These are phyloP conservation scores for Solanum chilense DNA, from an alignment of 257 asterid species.

Conservation along the genomic window DNA sequence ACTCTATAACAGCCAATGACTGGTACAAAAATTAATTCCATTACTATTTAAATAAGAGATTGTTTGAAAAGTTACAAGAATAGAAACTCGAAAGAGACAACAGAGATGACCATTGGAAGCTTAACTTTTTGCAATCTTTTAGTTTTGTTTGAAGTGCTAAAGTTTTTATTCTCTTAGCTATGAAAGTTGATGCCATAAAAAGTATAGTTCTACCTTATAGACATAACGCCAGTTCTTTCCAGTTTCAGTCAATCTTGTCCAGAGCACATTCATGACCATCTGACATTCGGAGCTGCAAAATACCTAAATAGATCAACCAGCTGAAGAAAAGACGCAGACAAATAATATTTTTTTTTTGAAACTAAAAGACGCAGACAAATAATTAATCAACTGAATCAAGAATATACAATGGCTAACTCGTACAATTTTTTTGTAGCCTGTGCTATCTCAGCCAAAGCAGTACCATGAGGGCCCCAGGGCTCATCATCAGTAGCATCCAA, in stretches of 20 bases:
- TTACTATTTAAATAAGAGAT: not conserved
- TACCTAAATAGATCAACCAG: constrained; percentile 22
- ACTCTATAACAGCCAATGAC: constrained; percentile 92
- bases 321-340: not conserved
- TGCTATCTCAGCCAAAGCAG: constrained; percentile 88
- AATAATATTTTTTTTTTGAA: not conserved
- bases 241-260: constrained; percentile 81
- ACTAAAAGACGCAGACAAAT: not conserved
- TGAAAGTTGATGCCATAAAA: not conserved
- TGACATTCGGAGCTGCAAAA: constrained; percentile 77
- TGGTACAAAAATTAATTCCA: constrained; percentile 15
- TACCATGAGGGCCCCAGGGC: constrained; percentile 99
- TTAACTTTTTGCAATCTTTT: not conserved
- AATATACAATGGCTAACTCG: not conserved
- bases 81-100: not conserved
- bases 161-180: not conserved
- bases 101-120: not conserved
- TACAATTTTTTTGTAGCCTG: constrained; percentile 90
- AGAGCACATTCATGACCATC: constrained; percentile 81
- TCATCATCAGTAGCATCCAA: constrained; percentile 95
- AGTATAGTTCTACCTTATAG: constrained; percentile 51
- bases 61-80: not conserved
- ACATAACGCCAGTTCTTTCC: constrained; percentile 87
- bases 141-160: not conserved
- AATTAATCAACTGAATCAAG: not conserved